These are phyloP conservation scores for Wallacemonas sp. DNA, from an alignment of 208 protist species.

Conservation along the genomic window DNA sequence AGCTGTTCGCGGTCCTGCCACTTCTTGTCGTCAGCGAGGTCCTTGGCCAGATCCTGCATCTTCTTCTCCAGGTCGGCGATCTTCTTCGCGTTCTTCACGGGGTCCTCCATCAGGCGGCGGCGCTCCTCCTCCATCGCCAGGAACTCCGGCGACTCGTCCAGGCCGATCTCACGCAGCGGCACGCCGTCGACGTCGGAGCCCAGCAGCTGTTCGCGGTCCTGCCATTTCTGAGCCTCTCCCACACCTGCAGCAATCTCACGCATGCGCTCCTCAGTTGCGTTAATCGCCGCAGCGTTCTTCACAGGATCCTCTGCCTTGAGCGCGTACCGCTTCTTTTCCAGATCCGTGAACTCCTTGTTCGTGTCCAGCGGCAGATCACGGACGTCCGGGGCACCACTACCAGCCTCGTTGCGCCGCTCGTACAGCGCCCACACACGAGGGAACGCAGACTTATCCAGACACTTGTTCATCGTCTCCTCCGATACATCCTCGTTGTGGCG, in stretches of 20 bases:
- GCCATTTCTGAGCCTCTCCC: conserved; percentile 34
- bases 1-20: conserved; percentile 16
- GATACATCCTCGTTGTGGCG: neutral
- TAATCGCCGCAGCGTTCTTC: conserved; percentile 14
- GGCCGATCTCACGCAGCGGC: conserved; percentile 28
- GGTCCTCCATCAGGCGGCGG: conserved; percentile 20
- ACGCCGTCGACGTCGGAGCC: conserved; percentile 42
- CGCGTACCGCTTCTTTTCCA: conserved; percentile 17
- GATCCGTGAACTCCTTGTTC: conserved; percentile 26
- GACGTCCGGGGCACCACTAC: conserved; percentile 5
- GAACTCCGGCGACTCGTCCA: conserved; percentile 42
- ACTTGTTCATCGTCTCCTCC: neutral
- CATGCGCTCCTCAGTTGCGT: conserved; percentile 11
- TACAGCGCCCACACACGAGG: conserved; percentile 6
- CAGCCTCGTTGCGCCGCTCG: neutral
- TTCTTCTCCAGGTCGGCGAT: conserved; percentile 25
- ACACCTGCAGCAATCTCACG: neutral
- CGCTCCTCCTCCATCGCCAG: conserved; percentile 37
- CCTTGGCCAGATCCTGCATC: conserved; percentile 35
- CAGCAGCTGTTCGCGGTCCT: conserved; percentile 34
- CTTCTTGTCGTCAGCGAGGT: conserved; percentile 38
- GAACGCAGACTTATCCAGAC: neutral
- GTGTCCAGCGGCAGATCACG: conserved; percentile 29
- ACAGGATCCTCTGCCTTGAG: conserved; percentile 19
- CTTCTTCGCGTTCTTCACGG: conserved; percentile 27